Base-by-base conservation (phyloP, 495 filamentous ascomycete species). In the Tetracladium marchalianum region DNA sequence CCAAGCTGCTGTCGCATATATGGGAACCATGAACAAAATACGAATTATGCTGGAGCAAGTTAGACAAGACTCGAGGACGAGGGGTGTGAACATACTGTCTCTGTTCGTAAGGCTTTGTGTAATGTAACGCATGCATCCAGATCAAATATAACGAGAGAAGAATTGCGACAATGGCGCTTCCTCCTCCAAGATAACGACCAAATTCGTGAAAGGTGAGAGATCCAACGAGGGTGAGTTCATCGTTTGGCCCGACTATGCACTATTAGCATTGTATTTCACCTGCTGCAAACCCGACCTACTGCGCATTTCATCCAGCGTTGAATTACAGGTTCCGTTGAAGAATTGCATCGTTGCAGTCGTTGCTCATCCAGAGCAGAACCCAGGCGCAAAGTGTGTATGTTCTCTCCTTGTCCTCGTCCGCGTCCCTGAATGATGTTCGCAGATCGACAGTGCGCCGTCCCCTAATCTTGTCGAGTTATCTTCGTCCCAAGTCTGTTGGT, bases 11-110 rank as follows among this genome's bases (percentile, higher is more conserved):
- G 80, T 66, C 24, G 85, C 75, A 59, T 94, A 95, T 43, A 94
- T 70, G 19, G 89, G 89, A 27, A 94, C 75, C 87, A 95, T 93
- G 56, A 87, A 82, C 4, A 95, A 74, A 48, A 95, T 92, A 36
- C 89, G 86, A 47, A 95, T 89, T 50, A 94, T 90, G 31, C 56
- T 78, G 51, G 15, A 35, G 24, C n/a, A 31, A 33, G 39, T 50
- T 34, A 52, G 44, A n/a, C 18, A 24, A 35, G 11, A 16, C 44
- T 43, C 16, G 36, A 17, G n/a, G 37, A 15, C 42, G 66, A 71
- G 42, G 63, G 77, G n/a, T 11, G 0, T 6, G n/a, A 35, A 53
- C 56, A 1, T 46, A 59, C 77, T 95, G 87, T 62, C 78, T 81
- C 57, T 95, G 88, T 63, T 95, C 83, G 50, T 72, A 68, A 12